Evolutionary conservation across 345 rosid genomes (phyloP).

Genomic region (Rhizophora mangle): DNA sequence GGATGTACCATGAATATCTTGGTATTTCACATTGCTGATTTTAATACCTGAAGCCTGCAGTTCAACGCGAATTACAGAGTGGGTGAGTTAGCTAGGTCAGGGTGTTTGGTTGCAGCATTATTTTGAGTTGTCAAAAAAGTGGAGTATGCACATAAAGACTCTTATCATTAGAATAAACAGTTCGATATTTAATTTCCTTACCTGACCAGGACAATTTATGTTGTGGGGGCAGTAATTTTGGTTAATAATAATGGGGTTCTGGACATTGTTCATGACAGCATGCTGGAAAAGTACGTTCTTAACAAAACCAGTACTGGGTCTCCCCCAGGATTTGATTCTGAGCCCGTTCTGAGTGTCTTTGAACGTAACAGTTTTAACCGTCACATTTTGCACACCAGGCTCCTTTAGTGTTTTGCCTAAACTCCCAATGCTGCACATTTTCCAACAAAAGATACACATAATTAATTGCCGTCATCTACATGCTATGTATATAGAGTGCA

Average conservation of each 20-base stretch:
- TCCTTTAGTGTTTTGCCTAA: conserved; percentile 40
- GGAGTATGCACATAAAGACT: background rate
- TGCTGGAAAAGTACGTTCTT: conserved; percentile 36
- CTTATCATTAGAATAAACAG: background rate
- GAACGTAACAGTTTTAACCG: conserved; percentile 37
- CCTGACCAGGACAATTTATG: conserved; percentile 44
- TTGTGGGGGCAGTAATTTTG: conserved; percentile 61
- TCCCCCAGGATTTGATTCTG: conserved; percentile 68
- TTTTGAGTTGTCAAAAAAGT: background rate
- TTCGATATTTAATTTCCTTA: background rate
- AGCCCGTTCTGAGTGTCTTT: conserved; percentile 46
- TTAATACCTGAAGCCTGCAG: conserved; percentile 30
- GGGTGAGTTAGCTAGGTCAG: background rate
- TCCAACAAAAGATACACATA: background rate
- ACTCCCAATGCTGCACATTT: conserved; percentile 53
- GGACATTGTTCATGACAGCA: conserved; percentile 38
- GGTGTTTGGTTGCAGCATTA: no score
- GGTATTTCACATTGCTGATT: conserved; percentile 31
- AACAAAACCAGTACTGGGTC: conserved; percentile 54
- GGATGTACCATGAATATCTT: conserved; percentile 45
- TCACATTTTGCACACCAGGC: conserved; percentile 52
- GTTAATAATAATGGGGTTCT: conserved; percentile 48
- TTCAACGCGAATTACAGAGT: no score
- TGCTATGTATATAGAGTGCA: background rate
- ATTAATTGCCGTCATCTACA: background rate